Evolutionary conservation across 2,329 filamentous ascomycete species (phyloP).

Genomic region (Phialophora chinensis): DNA sequence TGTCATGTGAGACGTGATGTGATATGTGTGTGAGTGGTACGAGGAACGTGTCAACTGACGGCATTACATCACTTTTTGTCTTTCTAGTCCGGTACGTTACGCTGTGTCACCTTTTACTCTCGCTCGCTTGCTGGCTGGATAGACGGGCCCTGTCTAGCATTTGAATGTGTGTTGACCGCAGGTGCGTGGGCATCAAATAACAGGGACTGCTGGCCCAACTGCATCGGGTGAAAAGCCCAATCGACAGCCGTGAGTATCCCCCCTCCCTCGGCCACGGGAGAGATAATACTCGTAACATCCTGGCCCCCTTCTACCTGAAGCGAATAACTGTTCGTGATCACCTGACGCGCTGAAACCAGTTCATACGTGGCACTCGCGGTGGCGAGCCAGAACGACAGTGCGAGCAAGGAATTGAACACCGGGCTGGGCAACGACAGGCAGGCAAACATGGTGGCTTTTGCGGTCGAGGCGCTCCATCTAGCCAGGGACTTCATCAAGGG

Average conservation of each 20-base stretch:
- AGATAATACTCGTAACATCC: too few species aligned
- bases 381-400: constrained; percentile 54
- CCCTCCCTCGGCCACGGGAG: background rate
- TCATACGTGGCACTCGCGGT: constrained; percentile 71
- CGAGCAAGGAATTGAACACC: constrained; percentile 63
- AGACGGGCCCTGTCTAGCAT: background rate
- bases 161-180: background rate
- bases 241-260: constrained; percentile 57
- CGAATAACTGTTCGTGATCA: background rate
- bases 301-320: background rate
- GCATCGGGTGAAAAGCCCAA: constrained; percentile 61
- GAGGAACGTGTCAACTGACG: background rate
- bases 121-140: background rate
- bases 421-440: constrained; percentile 60
- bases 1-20: background rate
- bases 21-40: background rate
- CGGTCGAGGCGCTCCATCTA: constrained; percentile 62
- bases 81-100: background rate
- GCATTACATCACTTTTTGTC: background rate
- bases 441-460: constrained; percentile 69
- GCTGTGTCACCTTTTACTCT: background rate
- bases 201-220: constrained; percentile 69
- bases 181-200: constrained; percentile 37
- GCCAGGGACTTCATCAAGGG: constrained; percentile 60
- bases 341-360: constrained; percentile 41